phyloP scores from a whole-genome alignment of 1,284 basidiomycete genomes.

The Austroboletus novae-zelandiae region DNA sequence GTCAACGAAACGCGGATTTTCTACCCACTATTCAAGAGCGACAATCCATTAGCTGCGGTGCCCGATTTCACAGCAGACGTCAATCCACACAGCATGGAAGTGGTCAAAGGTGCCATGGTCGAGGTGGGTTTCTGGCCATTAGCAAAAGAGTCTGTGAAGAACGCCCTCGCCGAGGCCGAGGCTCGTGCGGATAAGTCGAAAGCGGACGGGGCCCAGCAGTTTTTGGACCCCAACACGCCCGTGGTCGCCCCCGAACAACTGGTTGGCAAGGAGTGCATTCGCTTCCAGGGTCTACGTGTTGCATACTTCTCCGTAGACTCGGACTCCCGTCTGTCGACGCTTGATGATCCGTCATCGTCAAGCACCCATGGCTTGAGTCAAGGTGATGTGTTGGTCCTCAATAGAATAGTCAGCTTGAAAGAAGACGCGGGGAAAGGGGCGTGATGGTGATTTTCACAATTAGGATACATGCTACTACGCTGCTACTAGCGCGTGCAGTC shows the following conservation, averaged over 20 bases:
- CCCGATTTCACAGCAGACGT: conserved; percentile 78
- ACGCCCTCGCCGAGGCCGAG: conserved; percentile 68
- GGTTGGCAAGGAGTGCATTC: conserved; percentile 88
- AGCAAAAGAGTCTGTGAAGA: conserved; percentile 65
- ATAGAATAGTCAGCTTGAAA: conserved; percentile 93
- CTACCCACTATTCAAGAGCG: conserved; percentile 91
- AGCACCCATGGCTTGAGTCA: conserved; percentile 46
- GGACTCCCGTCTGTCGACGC: conserved; percentile 66
- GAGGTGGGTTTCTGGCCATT: conserved; percentile 91
- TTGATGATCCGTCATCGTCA: conserved; percentile 49
- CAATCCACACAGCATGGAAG: conserved; percentile 76
- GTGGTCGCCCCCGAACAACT: conserved; percentile 78
- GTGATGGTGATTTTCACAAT: conserved; percentile 9
- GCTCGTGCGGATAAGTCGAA: conserved; percentile 61
- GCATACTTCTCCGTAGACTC: conserved; percentile 96
- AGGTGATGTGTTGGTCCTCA: conserved; percentile 83
- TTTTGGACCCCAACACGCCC: conserved; percentile 50
- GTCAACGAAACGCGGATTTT: conserved; percentile 93
- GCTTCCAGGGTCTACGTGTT: conserved; percentile 96
- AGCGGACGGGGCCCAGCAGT: conserved; percentile 37
- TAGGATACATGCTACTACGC: conserved; percentile 39
- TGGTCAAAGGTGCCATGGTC: conserved; percentile 78
- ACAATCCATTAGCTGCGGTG: conserved; percentile 75
- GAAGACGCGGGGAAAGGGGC: conserved; percentile 84
- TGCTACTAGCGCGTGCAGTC: conserved; percentile 82